Evolutionary conservation across 2,329 filamentous ascomycete genomes (phyloP).

Genomic region (Sarocladiaceae sp.): DNA sequence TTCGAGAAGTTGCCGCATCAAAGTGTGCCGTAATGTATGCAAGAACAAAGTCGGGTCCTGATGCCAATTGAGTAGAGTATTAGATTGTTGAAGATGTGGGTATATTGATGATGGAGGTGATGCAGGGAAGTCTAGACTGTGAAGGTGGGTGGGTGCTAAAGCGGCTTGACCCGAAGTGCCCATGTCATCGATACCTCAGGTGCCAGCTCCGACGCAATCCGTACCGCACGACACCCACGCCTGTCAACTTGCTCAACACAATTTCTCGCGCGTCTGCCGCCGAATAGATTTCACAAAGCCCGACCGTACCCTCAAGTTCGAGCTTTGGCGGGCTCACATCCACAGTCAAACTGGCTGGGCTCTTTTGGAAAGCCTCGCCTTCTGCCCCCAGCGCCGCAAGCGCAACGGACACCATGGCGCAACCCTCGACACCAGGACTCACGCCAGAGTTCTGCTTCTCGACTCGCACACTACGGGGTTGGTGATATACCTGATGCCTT

Average conservation of each 20-base stretch:
- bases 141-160: background rate
- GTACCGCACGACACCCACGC: too few species aligned
- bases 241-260: too few species aligned
- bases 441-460: conserved; percentile 76
- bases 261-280: too few species aligned
- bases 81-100: too few species aligned
- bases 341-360: conserved; percentile 37
- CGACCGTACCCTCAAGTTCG: too few species aligned
- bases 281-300: too few species aligned
- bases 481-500: conserved; percentile 12
- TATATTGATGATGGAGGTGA: too few species aligned
- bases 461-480: conserved; percentile 62
- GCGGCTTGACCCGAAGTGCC: background rate
- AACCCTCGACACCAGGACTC: conserved; percentile 43
- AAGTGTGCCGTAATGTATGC: too few species aligned
- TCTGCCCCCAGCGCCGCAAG: conserved; percentile 27
- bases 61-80: too few species aligned
- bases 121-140: too few species aligned
- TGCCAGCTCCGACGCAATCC: conserved; percentile 1
- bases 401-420: conserved; percentile 37
- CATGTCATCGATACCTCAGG: conserved; percentile 6
- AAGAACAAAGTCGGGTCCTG: too few species aligned
- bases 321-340: background rate
- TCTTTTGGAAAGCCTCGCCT: conserved; percentile 41
- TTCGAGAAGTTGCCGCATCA: too few species aligned